Percentiles rank a stretch among this genome's conserved stretches.
These are phyloP conservation scores for Corylus avellana DNA, from an alignment of 306 rosid species.

Conservation along the genomic window DNA sequence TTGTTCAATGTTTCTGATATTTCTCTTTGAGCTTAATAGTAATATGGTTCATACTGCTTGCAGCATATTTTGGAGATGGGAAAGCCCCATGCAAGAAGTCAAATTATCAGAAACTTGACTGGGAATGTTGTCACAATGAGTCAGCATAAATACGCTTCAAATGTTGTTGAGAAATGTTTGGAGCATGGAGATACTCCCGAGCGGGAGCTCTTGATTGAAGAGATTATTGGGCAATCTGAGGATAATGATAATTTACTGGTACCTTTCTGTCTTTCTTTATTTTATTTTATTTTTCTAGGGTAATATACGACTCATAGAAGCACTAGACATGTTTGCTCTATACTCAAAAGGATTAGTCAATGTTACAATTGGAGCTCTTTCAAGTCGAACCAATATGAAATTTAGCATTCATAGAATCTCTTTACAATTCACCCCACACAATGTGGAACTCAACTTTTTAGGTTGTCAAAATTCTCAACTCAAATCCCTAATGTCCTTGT, in stretches of 20 bases:
- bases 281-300: neutral
- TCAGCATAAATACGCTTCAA: constrained; percentile 83
- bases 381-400: no score
- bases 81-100: constrained; percentile 55
- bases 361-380: no score
- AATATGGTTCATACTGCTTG: constrained; percentile 16
- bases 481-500: no score
- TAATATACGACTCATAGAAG: neutral
- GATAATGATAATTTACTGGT: constrained; percentile 76
- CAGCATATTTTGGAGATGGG: constrained; percentile 76
- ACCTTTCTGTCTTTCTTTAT: neutral
- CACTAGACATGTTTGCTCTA: no score
- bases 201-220: constrained; percentile 59
- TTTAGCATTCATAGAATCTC: no score
- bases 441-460: no score
- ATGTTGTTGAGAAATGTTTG: constrained; percentile 90
- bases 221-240: constrained; percentile 70
- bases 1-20: neutral
- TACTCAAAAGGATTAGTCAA: no score
- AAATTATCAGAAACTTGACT: constrained; percentile 55
- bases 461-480: no score
- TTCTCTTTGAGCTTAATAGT: constrained; percentile 10
- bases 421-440: no score
- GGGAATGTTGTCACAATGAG: constrained; percentile 65
- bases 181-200: constrained; percentile 71